Evolutionary conservation across 1,284 basidiomycete genomes (phyloP), one percentile per base, ranked within the genome.

Genomic region (Marasmius fiardii): DNA sequence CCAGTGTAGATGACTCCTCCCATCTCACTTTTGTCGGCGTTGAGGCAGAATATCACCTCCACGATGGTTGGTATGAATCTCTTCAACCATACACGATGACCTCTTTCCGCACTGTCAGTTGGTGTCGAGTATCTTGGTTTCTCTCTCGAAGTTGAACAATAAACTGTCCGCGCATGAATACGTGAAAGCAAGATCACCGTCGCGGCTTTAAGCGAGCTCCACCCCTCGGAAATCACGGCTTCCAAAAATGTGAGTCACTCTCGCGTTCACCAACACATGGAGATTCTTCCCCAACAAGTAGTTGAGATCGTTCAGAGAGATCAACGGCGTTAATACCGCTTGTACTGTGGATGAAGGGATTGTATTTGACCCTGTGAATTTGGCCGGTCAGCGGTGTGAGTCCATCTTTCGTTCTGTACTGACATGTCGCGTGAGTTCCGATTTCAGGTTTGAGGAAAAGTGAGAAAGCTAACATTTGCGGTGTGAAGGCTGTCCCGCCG

Each of bases 31-130:
- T 64, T 64, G 16, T 72, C 59, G 0, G 65, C 51, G 0, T 49
- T 53, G 2, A 73, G 65, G 10, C 65, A 50, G 2, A 52, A 53
- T 56, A 43, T 68, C 66, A 8, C 71, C 71, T 39, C 71, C 64
- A 33, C 71, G n/a, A n/a, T n/a, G n/a, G n/a, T n/a, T n/a, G n/a
- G n/a, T n/a, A n/a, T n/a, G n/a, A n/a, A n/a, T n/a, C n/a, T n/a
- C n/a, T n/a, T n/a, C n/a, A n/a, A n/a, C n/a, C n/a, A n/a, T n/a
- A n/a, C n/a, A n/a, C n/a, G 16, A 70, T 57, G 31, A 68, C 62
- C 53, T 70, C 67, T 28, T 60, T 60, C 0, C 26, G 52, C 10
- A 61, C 60, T 26, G 47, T 57, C 3, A 62, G 24, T 31, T 33
- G 49, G 24, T 50, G 39, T 49, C 53, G 18, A 61, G 68, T 43